Base-by-base conservation (phyloP, 106 monocot genomes). In the Dioscorea dumetorum region DNA sequence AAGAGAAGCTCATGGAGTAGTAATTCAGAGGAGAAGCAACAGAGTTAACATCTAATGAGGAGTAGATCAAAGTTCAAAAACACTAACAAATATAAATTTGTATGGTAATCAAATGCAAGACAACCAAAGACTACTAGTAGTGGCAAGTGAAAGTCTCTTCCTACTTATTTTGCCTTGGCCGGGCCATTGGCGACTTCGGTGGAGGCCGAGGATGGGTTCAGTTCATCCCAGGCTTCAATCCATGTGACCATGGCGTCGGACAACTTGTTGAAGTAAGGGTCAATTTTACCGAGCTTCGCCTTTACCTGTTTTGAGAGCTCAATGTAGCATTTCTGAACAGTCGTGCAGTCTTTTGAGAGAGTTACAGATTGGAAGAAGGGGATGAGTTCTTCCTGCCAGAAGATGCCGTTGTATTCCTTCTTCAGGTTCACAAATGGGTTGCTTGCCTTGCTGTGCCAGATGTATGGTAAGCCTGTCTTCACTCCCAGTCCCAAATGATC, bases 391-490 rank as follows among this genome's bases (percentile, higher is more conserved):
- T 86, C 86, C 54, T 87, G 86, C 86, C 86, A 86, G 79, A 76
- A 82, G 57, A 86, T 82, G 22, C 86, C 86, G 17, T 86, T 86
- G 66, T 86, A 82, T 53, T 86, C 86, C 65, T 86, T 82, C 61
- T 82, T 82, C 57, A 86, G 72, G 79, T 86, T 86, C 49, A 86
- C 86, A 33, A 86, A 86, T 3, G 86, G 86, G 79, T 86, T 86
- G 86, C 86, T 85, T 0, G 84, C 84, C 67, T 85, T 85, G 84
- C 84, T 85, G 74, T 85, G 84, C 80, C 84, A 80, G 50, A 85
- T 85, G 74, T 85, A 85, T 13, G 80, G 84, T n/a, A 85, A 52
- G 8, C 84, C 84, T 5, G 80, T 85, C 69, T 84, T 84, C 11
- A 85, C 67, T 70, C 84, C 84, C 49, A 85, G 32, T 22, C 80